Conservation (phyloP, 2,329 filamentous ascomycete species). For the Sporothrix phasma region DNA sequence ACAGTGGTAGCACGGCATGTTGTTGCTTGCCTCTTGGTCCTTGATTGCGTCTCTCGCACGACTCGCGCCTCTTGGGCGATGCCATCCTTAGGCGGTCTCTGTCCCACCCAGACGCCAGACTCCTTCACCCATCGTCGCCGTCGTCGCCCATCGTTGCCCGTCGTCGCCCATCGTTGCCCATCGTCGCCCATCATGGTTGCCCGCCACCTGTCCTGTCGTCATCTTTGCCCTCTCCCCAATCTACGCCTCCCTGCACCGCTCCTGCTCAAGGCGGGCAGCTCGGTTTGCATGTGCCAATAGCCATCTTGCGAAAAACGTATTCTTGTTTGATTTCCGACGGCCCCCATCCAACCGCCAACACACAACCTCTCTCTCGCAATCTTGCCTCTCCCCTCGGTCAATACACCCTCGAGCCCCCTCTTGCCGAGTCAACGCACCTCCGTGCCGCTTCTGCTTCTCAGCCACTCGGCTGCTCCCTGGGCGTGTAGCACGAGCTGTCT, state of each 20-base stretch:
- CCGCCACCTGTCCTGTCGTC: too few relatives aligned
- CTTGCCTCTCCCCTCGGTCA: too few relatives aligned
- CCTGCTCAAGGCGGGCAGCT: neutral
- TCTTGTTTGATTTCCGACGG: too few relatives aligned
- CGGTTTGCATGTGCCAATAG: too few relatives aligned
- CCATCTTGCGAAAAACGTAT: too few relatives aligned
- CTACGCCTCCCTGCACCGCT: neutral
- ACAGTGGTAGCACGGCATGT: neutral
- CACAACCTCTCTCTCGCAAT: too few relatives aligned
- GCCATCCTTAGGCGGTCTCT: neutral
- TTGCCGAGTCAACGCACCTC: neutral
- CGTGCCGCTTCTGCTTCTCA: constrained; percentile 4
- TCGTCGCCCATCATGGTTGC: neutral
- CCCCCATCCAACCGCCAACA: too few relatives aligned
- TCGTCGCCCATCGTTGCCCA: neutral
- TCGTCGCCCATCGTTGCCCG: neutral
- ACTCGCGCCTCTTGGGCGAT: neutral
- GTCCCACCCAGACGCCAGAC: neutral
- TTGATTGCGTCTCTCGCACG: neutral
- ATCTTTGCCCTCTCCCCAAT: too few relatives aligned
- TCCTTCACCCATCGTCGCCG: neutral
- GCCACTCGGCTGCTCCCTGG: constrained; percentile 13
- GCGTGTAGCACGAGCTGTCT: neutral
- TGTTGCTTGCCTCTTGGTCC: neutral
- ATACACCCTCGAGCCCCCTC: neutral